Conservation (phyloP, 106 monocot genomes). For the Apostasia shenzhenica region DNA sequence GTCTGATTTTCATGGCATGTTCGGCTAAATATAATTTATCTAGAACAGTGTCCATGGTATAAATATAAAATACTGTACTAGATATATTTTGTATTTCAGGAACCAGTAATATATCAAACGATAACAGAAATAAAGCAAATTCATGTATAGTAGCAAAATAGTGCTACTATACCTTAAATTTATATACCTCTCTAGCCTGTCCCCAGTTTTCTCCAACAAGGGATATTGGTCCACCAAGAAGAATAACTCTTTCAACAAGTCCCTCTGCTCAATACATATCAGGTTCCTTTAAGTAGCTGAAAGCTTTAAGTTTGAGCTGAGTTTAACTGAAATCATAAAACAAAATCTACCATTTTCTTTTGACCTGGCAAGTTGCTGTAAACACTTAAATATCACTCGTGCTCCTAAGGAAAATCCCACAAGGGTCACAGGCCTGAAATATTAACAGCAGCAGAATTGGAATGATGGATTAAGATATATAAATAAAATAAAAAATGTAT, state of each 20-base stretch:
- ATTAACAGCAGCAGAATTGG: neutral
- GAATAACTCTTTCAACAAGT: slow-evolving; percentile 77
- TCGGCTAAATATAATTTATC: no score
- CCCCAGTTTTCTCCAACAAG: slow-evolving; percentile 72
- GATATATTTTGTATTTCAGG: no score
- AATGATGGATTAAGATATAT: neutral
- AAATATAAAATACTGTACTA: no score
- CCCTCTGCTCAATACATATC: slow-evolving; percentile 43
- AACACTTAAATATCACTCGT: slow-evolving; percentile 79
- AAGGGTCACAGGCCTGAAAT: slow-evolving; percentile 82
- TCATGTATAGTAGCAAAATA: no score
- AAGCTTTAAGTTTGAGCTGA: neutral
- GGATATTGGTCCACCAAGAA: slow-evolving; percentile 88
- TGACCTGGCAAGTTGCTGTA: slow-evolving; percentile 54
- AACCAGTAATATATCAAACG: no score
- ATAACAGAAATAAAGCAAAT: no score
- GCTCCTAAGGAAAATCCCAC: slow-evolving; percentile 91
- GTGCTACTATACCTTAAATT: neutral
- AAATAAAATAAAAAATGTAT: neutral
- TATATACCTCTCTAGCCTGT: slow-evolving; percentile 53
- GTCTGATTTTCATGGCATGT: no score
- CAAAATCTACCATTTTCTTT: slow-evolving; percentile 70
- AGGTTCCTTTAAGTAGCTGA: neutral
- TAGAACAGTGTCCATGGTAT: no score
- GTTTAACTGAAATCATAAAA: neutral